Conservation (phyloP, 176 grass and related monocot genomes). For the Bonia amplexicaulis region DNA sequence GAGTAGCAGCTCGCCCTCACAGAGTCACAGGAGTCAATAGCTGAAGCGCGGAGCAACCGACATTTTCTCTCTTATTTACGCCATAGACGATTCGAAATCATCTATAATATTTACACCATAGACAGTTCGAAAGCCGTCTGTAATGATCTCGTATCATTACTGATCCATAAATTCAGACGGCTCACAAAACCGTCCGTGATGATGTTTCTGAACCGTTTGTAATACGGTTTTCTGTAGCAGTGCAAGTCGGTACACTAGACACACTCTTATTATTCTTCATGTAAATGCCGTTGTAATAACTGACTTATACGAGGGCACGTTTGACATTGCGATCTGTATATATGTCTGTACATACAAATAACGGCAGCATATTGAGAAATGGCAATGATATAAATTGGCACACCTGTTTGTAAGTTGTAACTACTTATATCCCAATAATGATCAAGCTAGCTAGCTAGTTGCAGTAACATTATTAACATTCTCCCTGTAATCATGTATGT, state of each 20-base stretch:
- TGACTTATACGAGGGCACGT: background rate
- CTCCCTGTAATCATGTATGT: background rate
- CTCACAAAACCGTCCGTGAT: too few species aligned
- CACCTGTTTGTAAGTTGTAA: background rate
- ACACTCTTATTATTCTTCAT: background rate
- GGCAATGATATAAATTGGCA: background rate
- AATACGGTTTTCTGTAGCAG: too few species aligned
- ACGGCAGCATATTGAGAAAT: background rate
- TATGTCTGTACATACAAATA: background rate
- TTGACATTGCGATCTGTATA: background rate
- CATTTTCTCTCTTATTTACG: too few species aligned
- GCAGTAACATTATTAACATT: conserved; percentile 2
- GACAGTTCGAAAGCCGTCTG: too few species aligned
- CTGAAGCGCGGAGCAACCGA: too few species aligned
- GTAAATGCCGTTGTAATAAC: background rate
- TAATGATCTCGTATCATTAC: too few species aligned
- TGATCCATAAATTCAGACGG: too few species aligned
- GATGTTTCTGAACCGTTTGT: too few species aligned
- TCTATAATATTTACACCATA: too few species aligned
- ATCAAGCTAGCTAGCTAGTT: background rate
- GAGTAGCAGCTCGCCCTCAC: too few species aligned
- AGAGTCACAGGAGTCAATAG: too few species aligned
- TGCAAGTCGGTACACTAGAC: background rate
- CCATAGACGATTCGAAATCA: too few species aligned
- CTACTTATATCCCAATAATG: background rate